Base-by-base conservation (phyloP, 148 eudicot genomes). In the Vaccinium vitisidaea region DNA sequence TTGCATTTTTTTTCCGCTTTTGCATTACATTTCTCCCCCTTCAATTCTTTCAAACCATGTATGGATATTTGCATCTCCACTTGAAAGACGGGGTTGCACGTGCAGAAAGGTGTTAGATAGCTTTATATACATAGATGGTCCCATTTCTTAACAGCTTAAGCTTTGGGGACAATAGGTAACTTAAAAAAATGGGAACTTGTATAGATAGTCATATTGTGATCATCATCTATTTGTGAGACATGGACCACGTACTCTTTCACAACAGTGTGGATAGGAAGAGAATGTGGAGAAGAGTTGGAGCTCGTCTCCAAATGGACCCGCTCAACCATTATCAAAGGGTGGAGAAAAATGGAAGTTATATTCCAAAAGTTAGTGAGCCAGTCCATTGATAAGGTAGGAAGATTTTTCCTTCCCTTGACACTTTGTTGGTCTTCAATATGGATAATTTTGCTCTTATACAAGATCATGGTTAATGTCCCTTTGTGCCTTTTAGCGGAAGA, bases 351-450 rank as follows among this genome's bases (percentile, higher is more conserved):
- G 54, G 18, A 32, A 52, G 43, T 13, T 78, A 36, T 58, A n/a
- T 25, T 78, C 63, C 19, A 27, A 77, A 25, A 48, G 6, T 49
- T 25, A 76, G 12, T 25, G 39, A 77, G 39, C 80, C 39, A 77
- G 36, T 77, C 9, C 36, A 50, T 23, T 53, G 23, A 39, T 30
- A 32, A 13, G n/a, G n/a, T 30, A 9, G 49, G 82, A 30, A 79
- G 25, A 49, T 30, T 79, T 25, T 10, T 79, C 81, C 81, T 79
- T 53, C 81, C 81, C 65, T 54, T 30, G 81, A 79, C 46, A 54
- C 46, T 7, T 27, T 7, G 80, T 55, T 32, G 16, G 21, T 15
- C n/a, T 53, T 76, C 30, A 15, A 52, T 53, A 27, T 27, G 43
- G 23, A 25, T 78, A 52, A 30, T 15, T 13, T 52, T 54, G 16